Conservation (phyloP, 345 rosid genomes). For the Tarenaya hassleriana region DNA sequence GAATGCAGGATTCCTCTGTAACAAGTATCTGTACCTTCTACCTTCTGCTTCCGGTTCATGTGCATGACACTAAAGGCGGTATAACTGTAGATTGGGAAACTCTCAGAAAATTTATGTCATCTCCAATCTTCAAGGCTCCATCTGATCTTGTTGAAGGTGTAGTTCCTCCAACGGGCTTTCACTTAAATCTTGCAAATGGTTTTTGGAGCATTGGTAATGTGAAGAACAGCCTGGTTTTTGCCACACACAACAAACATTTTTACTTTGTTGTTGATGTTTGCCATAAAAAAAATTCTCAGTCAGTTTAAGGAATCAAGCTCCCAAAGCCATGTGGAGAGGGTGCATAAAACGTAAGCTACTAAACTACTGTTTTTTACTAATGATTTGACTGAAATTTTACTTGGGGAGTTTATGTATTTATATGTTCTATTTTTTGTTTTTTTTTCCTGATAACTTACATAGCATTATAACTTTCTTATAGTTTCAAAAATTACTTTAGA, state of each 20-base stretch:
- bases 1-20: slow-evolving; percentile 31
- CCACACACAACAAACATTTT: slow-evolving; percentile 45
- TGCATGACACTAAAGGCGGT: slow-evolving; percentile 23
- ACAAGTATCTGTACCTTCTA: slow-evolving; percentile 51
- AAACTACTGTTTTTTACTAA: slow-evolving; percentile 11
- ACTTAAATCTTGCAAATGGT: slow-evolving; percentile 64
- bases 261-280: slow-evolving; percentile 49
- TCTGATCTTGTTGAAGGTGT: slow-evolving; percentile 24
- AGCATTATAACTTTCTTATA: slow-evolving; percentile 12
- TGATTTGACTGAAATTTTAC: slow-evolving; percentile 15
- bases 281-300: slow-evolving; percentile 41
- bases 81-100: slow-evolving; percentile 58
- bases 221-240: slow-evolving; percentile 66
- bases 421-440: slow-evolving; percentile 13
- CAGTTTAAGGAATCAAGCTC: slow-evolving; percentile 32
- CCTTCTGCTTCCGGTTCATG: slow-evolving; percentile 67
- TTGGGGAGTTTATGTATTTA: slow-evolving; percentile 13
- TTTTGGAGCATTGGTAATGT: slow-evolving; percentile 41
- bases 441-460: slow-evolving; percentile 8
- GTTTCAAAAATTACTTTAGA: slow-evolving; percentile 8
- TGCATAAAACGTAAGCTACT: slow-evolving; percentile 44
- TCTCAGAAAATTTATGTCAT: slow-evolving; percentile 59
- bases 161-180: slow-evolving; percentile 23
- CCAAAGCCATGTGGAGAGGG: slow-evolving; percentile 43
- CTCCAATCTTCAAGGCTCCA: slow-evolving; percentile 59